These are phyloP conservation scores for Agaricus sinodeliciosus DNA, from an alignment of 768 basidiomycete genomes.

Conservation along the genomic window DNA sequence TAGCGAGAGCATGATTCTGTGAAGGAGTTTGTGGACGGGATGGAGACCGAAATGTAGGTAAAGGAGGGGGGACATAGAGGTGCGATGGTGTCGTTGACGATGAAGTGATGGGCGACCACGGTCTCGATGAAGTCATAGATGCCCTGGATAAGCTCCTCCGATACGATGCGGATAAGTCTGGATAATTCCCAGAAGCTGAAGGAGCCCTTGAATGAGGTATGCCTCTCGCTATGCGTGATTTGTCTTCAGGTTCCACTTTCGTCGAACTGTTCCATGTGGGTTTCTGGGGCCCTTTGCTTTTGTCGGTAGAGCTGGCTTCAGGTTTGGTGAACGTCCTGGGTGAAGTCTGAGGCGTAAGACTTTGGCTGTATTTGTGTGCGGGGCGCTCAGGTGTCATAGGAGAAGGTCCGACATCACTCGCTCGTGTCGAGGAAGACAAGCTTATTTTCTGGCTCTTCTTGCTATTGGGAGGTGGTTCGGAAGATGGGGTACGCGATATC, in stretches of 20 bases:
- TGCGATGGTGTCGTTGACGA: constrained; percentile 64
- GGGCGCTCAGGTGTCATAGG: constrained; percentile 47
- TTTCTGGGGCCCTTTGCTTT: constrained; percentile 21
- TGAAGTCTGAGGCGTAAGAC: constrained; percentile 65
- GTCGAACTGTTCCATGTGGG: constrained; percentile 81
- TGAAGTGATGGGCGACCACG: constrained; percentile 73
- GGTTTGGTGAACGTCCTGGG: constrained; percentile 36
- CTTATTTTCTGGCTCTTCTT: constrained; percentile 60
- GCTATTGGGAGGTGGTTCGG: constrained; percentile 40
- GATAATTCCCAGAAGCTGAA: constrained; percentile 38
- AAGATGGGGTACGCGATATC: constrained; percentile 36
- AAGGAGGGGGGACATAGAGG: constrained; percentile 19
- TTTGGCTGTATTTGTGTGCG: constrained; percentile 63
- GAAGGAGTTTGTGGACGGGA: constrained; percentile 62
- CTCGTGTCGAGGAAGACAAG: constrained; percentile 46
- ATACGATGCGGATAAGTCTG: constrained; percentile 40
- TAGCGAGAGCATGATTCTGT: constrained; percentile 24
- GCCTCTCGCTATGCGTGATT: constrained; percentile 37
- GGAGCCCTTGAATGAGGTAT: constrained; percentile 45
- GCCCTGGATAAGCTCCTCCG: constrained; percentile 65
- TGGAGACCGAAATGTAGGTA: constrained; percentile 30
- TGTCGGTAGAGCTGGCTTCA: constrained; percentile 9
- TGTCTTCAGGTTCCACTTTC: constrained; percentile 54
- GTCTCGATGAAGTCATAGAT: constrained; percentile 72
- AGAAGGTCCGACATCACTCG: constrained; percentile 23